Evolutionary conservation across 306 rosid genomes (phyloP).

Genomic region (Crotalaria pallida): DNA sequence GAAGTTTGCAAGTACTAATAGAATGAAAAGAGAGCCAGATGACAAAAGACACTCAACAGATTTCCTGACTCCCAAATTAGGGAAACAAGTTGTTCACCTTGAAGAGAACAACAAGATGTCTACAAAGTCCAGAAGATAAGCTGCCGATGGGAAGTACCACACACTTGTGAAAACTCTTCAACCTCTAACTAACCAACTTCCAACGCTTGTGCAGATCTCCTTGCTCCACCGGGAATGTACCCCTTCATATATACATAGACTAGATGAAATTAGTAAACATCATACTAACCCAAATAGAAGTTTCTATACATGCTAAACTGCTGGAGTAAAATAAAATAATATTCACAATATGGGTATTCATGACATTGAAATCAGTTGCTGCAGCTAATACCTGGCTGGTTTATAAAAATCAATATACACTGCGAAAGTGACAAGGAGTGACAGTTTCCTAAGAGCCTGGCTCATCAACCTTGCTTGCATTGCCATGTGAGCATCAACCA

Average conservation of each 20-base stretch:
- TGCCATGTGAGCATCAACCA: conserved; percentile 98
- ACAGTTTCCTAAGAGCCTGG: conserved; percentile 88
- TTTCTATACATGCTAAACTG: background rate
- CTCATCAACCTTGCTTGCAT: conserved; percentile 98
- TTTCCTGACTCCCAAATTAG: background rate
- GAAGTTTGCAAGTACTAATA: too few relatives aligned
- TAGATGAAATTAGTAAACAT: background rate
- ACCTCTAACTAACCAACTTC: conserved; percentile 75
- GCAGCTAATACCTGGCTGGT: conserved; percentile 69
- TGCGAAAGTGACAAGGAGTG: conserved; percentile 84
- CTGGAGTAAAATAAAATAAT: background rate
- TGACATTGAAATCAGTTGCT: conserved; percentile 3
- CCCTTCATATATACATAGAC: conserved; percentile 46
- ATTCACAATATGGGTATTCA: background rate
- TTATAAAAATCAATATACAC: conserved; percentile 69
- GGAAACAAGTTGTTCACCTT: conserved; percentile 52
- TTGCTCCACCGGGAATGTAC: conserved; percentile 78
- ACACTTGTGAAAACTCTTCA: conserved; percentile 74
- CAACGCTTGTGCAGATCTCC: conserved; percentile 77
- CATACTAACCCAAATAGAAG: background rate
- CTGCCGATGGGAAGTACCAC: conserved; percentile 88
- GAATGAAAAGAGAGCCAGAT: too few relatives aligned
- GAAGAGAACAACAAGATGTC: conserved; percentile 96
- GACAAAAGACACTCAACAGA: too few relatives aligned
- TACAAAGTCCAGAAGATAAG: conserved; percentile 83